A percentile compares a stretch with the other conserved stretches of the same genome.
Evolutionary conservation across 495 filamentous ascomycete species (phyloP).

Genomic region (Sabuloglossum arenarium): DNA sequence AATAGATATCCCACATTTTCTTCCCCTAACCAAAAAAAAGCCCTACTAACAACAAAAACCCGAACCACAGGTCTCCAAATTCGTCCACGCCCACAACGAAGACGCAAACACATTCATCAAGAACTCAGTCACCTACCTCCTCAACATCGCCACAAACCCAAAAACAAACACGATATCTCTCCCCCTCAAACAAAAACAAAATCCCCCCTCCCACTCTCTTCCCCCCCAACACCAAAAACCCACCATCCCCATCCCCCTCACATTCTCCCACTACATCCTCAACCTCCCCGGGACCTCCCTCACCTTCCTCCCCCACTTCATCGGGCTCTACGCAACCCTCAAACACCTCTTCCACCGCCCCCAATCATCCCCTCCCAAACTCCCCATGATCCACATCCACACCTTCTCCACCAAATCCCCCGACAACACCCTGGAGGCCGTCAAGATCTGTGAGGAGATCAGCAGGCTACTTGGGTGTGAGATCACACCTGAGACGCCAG

Average conservation of each 20-base stretch:
- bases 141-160: conserved; percentile 11
- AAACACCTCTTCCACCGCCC: conserved; percentile 33
- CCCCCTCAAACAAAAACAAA: conserved; percentile 11
- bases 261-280: conserved; percentile 85
- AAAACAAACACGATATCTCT: neutral
- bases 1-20: neutral
- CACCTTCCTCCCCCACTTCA: conserved; percentile 67
- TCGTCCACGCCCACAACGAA: conserved; percentile 54
- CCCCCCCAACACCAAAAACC: conserved; percentile 9
- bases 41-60: neutral
- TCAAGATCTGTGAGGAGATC: conserved; percentile 50
- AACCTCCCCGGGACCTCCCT: conserved; percentile 84
- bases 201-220: conserved; percentile 1
- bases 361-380: conserved; percentile 27
- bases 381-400: conserved; percentile 82
- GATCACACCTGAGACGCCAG: conserved; percentile 34
- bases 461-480: conserved; percentile 35
- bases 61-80: conserved; percentile 34
- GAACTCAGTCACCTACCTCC: conserved; percentile 38
- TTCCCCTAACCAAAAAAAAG: conserved; percentile 1
- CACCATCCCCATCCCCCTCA: conserved; percentile 31
- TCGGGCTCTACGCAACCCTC: conserved; percentile 52
- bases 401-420: conserved; percentile 52
- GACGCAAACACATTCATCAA: conserved; percentile 71
- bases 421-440: conserved; percentile 35